Evolutionary conservation across 345 rosid genomes (phyloP).

Genomic region (Eucalyptus pauciflora): DNA sequence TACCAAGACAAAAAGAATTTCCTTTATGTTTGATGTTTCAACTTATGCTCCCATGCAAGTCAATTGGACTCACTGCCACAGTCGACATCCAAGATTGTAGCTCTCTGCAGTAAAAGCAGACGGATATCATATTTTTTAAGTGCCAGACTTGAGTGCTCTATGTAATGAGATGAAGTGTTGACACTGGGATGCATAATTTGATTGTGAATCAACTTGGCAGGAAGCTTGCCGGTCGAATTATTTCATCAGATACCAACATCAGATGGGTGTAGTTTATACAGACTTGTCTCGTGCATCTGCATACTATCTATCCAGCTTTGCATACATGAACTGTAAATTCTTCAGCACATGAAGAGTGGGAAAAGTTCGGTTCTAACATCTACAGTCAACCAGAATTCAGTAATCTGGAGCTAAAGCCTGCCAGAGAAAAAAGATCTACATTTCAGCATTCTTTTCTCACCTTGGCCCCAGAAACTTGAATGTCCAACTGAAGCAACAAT

Average conservation of each 20-base stretch:
- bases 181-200: not conserved
- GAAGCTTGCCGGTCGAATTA: not conserved
- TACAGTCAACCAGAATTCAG: not conserved
- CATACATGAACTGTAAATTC: not conserved
- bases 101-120: not conserved
- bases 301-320: not conserved
- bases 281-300: not conserved
- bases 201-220: not conserved
- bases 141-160: not conserved
- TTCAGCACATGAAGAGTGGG: not conserved
- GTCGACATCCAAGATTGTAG: not conserved
- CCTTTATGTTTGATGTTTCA: not conserved
- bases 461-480: rapidly evolving
- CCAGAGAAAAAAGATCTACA: too few species aligned
- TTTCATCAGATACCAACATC: not conserved
- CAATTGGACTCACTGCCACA: not conserved
- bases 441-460: not conserved
- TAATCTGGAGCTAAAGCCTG: not conserved
- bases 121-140: too few species aligned
- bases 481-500: too few species aligned
- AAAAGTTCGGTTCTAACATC: not conserved
- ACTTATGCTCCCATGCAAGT: too few species aligned
- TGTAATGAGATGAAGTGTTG: not conserved
- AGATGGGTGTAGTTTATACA: not conserved
- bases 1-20: not conserved